Evolutionary conservation across 495 filamentous ascomycete genomes (phyloP).

Genomic region (Trichoderma parareesei): DNA sequence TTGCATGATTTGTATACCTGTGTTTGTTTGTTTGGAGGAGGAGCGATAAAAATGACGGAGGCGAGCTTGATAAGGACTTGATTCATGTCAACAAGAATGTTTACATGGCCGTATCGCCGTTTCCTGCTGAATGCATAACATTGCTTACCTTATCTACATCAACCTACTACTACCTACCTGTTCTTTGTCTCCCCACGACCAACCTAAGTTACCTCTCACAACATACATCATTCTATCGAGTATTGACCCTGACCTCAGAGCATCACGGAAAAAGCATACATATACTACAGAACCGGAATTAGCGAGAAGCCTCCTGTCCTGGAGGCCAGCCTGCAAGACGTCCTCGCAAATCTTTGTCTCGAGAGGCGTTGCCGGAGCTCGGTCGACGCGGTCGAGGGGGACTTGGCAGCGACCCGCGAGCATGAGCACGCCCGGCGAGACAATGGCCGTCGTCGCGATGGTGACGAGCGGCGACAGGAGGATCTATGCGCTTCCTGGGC

Average conservation of each 20-base stretch:
- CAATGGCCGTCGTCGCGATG: not conserved
- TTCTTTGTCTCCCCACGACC: not conserved
- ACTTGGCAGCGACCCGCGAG: not conserved
- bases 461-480: slow-evolving; percentile 7
- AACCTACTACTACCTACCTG: not conserved
- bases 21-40: not conserved
- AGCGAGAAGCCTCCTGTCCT: not conserved
- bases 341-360: slow-evolving; percentile 7
- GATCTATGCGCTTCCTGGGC: slow-evolving; percentile 5
- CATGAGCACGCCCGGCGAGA: not conserved
- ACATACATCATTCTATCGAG: not conserved
- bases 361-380: slow-evolving; percentile 2
- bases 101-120: not conserved
- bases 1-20: not conserved
- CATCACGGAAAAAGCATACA: no score
- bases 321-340: not conserved
- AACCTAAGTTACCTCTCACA: not conserved
- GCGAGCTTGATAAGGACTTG: not conserved
- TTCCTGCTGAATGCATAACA: not conserved
- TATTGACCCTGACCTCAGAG: not conserved
- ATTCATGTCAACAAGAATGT: not conserved
- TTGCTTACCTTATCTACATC: not conserved
- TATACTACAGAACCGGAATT: no score
- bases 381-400: not conserved
- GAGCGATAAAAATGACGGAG: not conserved